Evolutionary conservation across 805 yeast species (phyloP).

Genomic region (Zygosaccharomyces gambellarensis): DNA sequence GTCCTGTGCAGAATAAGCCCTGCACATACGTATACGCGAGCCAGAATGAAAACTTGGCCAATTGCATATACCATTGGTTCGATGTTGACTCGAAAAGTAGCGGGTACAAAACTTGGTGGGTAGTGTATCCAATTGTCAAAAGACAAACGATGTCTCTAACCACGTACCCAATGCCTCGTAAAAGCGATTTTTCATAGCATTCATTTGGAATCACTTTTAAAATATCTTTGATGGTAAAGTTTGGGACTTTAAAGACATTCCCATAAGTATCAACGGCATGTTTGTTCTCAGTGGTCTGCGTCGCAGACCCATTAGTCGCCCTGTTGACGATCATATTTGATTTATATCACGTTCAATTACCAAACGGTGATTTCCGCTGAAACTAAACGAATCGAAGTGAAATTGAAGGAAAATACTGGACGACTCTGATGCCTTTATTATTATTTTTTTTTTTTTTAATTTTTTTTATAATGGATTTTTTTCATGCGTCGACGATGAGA

Average conservation of each 20-base stretch:
- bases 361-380: background rate
- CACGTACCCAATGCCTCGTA: constrained; percentile 57
- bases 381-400: background rate
- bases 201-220: constrained; percentile 66
- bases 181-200: constrained; percentile 62
- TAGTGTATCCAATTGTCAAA: constrained; percentile 48
- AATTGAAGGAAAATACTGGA: background rate
- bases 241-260: constrained; percentile 65
- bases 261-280: constrained; percentile 59
- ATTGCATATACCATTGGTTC: constrained; percentile 5
- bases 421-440: background rate
- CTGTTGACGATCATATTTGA: constrained; percentile 3
- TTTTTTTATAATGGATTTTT: background rate
- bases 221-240: constrained; percentile 69
- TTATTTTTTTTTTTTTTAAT: background rate
- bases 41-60: constrained; percentile 56
- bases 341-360: background rate
- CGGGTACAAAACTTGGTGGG: constrained; percentile 16
- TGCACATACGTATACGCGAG: constrained; percentile 46
- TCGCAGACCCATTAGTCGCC: constrained; percentile 10
- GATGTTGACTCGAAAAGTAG: constrained; percentile 9
- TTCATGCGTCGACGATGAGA: background rate
- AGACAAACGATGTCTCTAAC: constrained; percentile 56
- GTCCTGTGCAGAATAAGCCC: constrained; percentile 69
- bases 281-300: constrained; percentile 15